phyloP scores from a whole-genome alignment of 352 stramenopile genomes.

The Elongisporangium anandrum region DNA sequence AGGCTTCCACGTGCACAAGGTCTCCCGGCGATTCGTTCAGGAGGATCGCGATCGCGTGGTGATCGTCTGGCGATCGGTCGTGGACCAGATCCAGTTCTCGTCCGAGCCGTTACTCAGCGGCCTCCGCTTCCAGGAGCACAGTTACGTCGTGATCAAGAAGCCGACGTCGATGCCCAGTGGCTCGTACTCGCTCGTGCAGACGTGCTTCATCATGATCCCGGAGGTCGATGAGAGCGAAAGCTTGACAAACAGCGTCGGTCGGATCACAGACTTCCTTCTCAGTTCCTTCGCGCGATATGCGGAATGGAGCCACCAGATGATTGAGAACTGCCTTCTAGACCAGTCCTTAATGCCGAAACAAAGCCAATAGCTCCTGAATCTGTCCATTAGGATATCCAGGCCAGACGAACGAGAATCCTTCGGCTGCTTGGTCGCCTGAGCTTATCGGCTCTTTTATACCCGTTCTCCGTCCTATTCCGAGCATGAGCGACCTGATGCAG shows the following conservation, averaged over 20 bases:
- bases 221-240: background rate
- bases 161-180: background rate
- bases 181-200: background rate
- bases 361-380: background rate
- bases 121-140: conserved; percentile 26
- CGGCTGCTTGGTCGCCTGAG: too few relatives aligned
- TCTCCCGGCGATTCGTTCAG: conserved; percentile 45
- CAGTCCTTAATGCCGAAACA: conserved; percentile 12
- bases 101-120: background rate
- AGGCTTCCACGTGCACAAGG: conserved; percentile 51
- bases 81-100: conserved; percentile 13
- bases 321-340: conserved; percentile 45
- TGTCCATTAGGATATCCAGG: too few relatives aligned
- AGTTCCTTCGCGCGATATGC: conserved; percentile 27
- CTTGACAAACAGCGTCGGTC: background rate
- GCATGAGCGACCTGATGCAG: background rate
- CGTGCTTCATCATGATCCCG: background rate
- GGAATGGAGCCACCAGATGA: conserved; percentile 40
- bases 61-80: conserved; percentile 52
- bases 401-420: too few relatives aligned
- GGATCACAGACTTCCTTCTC: conserved; percentile 33
- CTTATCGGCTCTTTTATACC: background rate
- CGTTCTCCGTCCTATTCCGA: background rate
- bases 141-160: conserved; percentile 27
- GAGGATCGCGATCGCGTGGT: conserved; percentile 35